Percentiles rank a stretch among this genome's conserved stretches.
phyloP scores from a whole-genome alignment of 2,329 filamentous ascomycete species.

The Stagonosporopsis vannaccii region DNA sequence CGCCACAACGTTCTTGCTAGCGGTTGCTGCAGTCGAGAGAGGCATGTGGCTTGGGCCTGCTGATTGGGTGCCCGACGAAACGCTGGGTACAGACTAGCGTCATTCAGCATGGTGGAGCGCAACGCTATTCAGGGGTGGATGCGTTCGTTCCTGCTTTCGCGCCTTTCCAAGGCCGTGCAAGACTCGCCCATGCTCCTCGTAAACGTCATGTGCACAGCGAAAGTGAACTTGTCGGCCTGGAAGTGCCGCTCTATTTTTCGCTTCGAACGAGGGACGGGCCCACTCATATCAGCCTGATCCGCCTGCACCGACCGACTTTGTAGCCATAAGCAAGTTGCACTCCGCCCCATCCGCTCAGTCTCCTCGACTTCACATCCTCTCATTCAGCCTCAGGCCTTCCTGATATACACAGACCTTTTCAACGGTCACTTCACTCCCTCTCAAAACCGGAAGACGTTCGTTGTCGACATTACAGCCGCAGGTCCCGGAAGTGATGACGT shows the following conservation, averaged over 20 bases:
- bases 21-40: constrained; percentile 9
- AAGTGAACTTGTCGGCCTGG: constrained; percentile 24
- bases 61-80: constrained; percentile 20
- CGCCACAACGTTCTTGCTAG: constrained; percentile 37
- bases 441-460: not conserved
- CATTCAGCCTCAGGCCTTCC: not conserved
- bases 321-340: constrained; percentile 20
- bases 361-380: constrained; percentile 26
- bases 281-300: constrained; percentile 37
- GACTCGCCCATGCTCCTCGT: constrained; percentile 36
- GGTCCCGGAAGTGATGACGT: constrained; percentile 35
- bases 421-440: constrained; percentile 6
- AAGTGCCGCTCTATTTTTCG: constrained; percentile 37
- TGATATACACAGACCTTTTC: not conserved
- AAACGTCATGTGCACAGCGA: constrained; percentile 47
- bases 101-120: constrained; percentile 11
- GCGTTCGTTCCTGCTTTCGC: constrained; percentile 21
- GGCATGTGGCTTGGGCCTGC: constrained; percentile 7
- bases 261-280: constrained; percentile 33
- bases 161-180: constrained; percentile 36
- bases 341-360: constrained; percentile 26
- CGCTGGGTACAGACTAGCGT: constrained; percentile 15
- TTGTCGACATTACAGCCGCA: constrained; percentile 20
- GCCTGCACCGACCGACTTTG: constrained; percentile 18
- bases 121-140: constrained; percentile 18